These are phyloP conservation scores for Apophysomyces variabilis DNA, from an alignment of 371 early-diverging fungal genomes.

Conservation along the genomic window DNA sequence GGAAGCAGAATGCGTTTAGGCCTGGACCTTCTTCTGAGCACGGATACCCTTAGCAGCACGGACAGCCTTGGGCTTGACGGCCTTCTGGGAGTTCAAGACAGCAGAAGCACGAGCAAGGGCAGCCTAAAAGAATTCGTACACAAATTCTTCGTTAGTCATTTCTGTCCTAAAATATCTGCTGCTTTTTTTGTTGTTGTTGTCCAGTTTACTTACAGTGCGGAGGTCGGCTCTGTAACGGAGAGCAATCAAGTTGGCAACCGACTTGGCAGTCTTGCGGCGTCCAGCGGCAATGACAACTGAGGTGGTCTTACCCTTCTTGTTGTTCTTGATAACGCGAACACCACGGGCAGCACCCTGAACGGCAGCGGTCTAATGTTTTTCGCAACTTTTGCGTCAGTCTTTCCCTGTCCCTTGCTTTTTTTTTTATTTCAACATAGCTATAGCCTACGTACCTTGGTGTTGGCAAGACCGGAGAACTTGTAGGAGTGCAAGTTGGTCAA, in stretches of 20 bases:
- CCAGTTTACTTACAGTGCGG: slow-evolving; percentile 57
- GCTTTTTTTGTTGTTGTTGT: neutral
- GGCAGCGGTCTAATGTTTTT: slow-evolving; percentile 58
- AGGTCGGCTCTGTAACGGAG: slow-evolving; percentile 82
- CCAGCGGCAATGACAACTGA: slow-evolving; percentile 67
- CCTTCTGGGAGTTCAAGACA: slow-evolving; percentile 67
- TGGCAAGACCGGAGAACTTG: slow-evolving; percentile 88
- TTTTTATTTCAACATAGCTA: neutral
- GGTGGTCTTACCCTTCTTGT: slow-evolving; percentile 51
- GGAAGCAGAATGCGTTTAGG: neutral
- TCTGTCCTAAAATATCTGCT: neutral
- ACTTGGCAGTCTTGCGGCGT: slow-evolving; percentile 71
- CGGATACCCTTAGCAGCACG: slow-evolving; percentile 61
- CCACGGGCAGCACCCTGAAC: slow-evolving; percentile 69
- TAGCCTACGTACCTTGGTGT: slow-evolving; percentile 66
- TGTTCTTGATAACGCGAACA: slow-evolving; percentile 70
- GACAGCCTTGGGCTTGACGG: slow-evolving; percentile 59
- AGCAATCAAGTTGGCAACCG: slow-evolving; percentile 73
- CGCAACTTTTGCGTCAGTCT: neutral
- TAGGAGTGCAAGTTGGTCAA: slow-evolving; percentile 83
- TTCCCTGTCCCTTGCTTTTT: slow-evolving; percentile 1
- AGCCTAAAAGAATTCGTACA: slow-evolving; percentile 44
- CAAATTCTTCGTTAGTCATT: no score
- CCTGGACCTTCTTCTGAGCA: slow-evolving; percentile 21
- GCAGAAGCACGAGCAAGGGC: slow-evolving; percentile 85